Base-by-base conservation (phyloP, 2,329 filamentous ascomycete species). In the Fusarium citri region DNA sequence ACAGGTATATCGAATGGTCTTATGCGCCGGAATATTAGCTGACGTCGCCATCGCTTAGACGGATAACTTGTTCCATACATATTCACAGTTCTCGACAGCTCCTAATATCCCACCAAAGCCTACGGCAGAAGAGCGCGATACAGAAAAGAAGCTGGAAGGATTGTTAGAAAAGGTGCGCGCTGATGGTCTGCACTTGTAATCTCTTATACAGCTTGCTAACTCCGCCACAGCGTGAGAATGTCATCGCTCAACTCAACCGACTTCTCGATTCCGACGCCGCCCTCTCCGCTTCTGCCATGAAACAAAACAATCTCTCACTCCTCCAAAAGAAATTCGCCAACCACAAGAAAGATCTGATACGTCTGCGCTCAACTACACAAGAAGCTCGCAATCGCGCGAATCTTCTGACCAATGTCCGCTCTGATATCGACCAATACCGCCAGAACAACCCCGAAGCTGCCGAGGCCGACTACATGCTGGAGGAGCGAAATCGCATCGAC, bases 381-480 rank as follows among this genome's bases (percentile, higher is more conserved):
- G 91, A 95, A 73, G 90, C 93, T 50, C 92, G 96, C 76, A 91
- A 97, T 80, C 91, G 94, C 71, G 92, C 93, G 59, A 97, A 98
- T 80, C 89, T 99, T 31, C 89, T 99, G 59, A 92, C 91, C 55
- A 96, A 94, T 76, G 94, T 99, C 50, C 92, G 94, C 68, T 92
- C 92, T 75, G 96, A 99, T 79, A 98, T 98, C 80, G 88, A 94
- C 79, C 90, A 93, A 57, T 98, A 97, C 83, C 92, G 92, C 57
- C 88, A 91, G 51, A 89, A 88, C 59, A 96, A 97, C 78, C 93
- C 93, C 11, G 92, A 89, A 73, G 89, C 90, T 5, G 92, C 91
- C 57, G 96, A 98, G 82, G 94, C 94, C 48, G 95, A 99, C 66
- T 99, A 98, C 84, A 98, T 99, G 94, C 87, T 99, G 28, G 92